phyloP scores from a whole-genome alignment of 345 rosid genomes.

The Populus ilicifolia region DNA sequence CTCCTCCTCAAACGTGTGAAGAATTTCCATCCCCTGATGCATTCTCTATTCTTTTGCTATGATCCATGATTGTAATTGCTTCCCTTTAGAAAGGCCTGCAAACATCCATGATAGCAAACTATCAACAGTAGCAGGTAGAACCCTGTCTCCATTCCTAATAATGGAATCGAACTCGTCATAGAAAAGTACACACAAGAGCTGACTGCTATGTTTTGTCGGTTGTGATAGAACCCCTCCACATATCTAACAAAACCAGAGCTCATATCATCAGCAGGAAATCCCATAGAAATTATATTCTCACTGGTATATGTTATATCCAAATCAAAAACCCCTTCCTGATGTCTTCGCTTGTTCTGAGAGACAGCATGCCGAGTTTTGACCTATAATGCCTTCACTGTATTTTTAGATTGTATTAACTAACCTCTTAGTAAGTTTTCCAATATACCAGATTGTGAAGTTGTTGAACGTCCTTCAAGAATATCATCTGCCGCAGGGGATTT shows the following conservation, averaged over 20 bases:
- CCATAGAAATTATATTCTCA: slow-evolving; percentile 86
- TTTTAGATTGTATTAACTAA: slow-evolving; percentile 82
- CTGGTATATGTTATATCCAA: slow-evolving; percentile 78
- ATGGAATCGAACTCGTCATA: slow-evolving; percentile 37
- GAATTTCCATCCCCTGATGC: slow-evolving; percentile 66
- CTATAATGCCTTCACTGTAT: slow-evolving; percentile 83
- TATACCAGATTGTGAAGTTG: slow-evolving; percentile 51
- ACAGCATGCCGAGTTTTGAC: slow-evolving; percentile 87
- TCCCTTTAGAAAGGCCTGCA: slow-evolving; percentile 63
- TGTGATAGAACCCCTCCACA: slow-evolving; percentile 37
- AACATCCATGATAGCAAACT: slow-evolving; percentile 80
- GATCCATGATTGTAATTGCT: slow-evolving; percentile 63
- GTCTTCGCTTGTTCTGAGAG: slow-evolving; percentile 81
- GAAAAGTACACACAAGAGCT: slow-evolving; percentile 36
- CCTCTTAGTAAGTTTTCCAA: slow-evolving; percentile 68
- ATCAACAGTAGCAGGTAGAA: slow-evolving; percentile 35
- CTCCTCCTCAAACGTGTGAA: slow-evolving; percentile 78
- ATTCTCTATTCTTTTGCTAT: slow-evolving; percentile 62
- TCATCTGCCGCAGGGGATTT: slow-evolving; percentile 56
- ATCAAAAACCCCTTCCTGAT: slow-evolving; percentile 88
- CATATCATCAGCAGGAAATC: slow-evolving; percentile 92
- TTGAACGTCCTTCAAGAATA: slow-evolving; percentile 42
- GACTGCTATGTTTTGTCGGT: slow-evolving; percentile 35
- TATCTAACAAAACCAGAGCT: slow-evolving; percentile 86
- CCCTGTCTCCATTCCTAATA: slow-evolving; percentile 27